Conservation (phyloP, 2,329 filamentous ascomycete species). For the Cytospora paraplurivora region DNA sequence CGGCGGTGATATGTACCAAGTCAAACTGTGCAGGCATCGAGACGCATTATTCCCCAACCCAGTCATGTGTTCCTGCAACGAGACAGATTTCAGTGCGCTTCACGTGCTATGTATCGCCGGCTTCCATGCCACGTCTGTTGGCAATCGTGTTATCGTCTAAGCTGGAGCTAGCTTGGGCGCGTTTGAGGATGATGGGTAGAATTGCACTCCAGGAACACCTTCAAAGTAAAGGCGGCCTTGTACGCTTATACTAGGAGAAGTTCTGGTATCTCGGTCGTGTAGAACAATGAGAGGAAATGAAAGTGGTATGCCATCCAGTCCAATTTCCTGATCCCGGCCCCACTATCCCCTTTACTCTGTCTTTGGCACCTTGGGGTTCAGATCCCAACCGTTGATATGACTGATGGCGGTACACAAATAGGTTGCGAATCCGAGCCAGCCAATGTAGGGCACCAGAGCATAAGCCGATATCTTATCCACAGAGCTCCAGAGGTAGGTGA, state of each 20-base stretch:
- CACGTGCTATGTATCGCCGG: slow-evolving; percentile 25
- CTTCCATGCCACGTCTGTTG: slow-evolving; percentile 22
- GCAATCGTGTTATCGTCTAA: slow-evolving; percentile 34
- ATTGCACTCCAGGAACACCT: slow-evolving; percentile 30
- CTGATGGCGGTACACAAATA: slow-evolving; percentile 76
- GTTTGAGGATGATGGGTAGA: slow-evolving; percentile 29
- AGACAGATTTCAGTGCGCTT: not conserved
- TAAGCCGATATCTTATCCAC: slow-evolving; percentile 75
- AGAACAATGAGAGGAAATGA: slow-evolving; percentile 21
- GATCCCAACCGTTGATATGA: slow-evolving; percentile 69
- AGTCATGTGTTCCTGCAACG: not conserved
- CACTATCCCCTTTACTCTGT: slow-evolving; percentile 26
- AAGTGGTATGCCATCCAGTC: not conserved
- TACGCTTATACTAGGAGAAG: slow-evolving; percentile 36
- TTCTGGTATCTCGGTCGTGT: slow-evolving; percentile 35
- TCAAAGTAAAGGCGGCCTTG: slow-evolving; percentile 30
- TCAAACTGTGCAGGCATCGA: too few relatives aligned
- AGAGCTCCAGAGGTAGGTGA: slow-evolving; percentile 74
- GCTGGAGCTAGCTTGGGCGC: slow-evolving; percentile 24
- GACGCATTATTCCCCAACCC: not conserved
- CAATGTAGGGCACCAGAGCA: slow-evolving; percentile 78
- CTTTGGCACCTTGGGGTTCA: slow-evolving; percentile 42
- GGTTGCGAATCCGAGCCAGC: slow-evolving; percentile 85
- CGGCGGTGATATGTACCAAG: too few relatives aligned
- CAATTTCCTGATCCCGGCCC: not conserved